Conservation (phyloP, 2,329 filamentous ascomycete genomes). For the Cladophialophora chaetospira region DNA sequence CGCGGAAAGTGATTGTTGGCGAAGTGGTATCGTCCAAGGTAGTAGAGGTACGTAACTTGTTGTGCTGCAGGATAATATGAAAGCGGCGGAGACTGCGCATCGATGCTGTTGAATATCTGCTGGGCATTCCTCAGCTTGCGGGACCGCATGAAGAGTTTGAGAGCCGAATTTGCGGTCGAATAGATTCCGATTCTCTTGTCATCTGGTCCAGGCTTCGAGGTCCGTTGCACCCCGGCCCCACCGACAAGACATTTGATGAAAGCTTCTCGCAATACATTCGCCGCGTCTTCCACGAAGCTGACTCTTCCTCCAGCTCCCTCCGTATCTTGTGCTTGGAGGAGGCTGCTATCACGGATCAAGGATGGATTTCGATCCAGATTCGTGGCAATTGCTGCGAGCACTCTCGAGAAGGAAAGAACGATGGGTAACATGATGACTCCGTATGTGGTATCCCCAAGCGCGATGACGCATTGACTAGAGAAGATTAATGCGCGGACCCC, state of each 20-base stretch:
- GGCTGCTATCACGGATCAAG: slow-evolving; percentile 58
- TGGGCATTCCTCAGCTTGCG: slow-evolving; percentile 80
- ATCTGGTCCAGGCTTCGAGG: slow-evolving; percentile 62
- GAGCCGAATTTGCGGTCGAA: slow-evolving; percentile 84
- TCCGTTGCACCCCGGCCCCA: slow-evolving; percentile 47
- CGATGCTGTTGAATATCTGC: slow-evolving; percentile 87
- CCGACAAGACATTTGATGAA: slow-evolving; percentile 84
- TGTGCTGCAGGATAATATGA: slow-evolving; percentile 81
- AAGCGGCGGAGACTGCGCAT: slow-evolving; percentile 77
- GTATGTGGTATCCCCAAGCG: slow-evolving; percentile 75
- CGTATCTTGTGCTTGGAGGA: slow-evolving; percentile 37
- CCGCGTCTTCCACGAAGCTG: slow-evolving; percentile 82
- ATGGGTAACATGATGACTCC: slow-evolving; percentile 81
- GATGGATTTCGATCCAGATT: slow-evolving; percentile 79
- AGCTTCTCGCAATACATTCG: slow-evolving; percentile 85
- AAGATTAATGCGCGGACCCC: not conserved
- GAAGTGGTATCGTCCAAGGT: slow-evolving; percentile 87
- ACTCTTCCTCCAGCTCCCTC: slow-evolving; percentile 68
- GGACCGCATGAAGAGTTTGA: slow-evolving; percentile 87
- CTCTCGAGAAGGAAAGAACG: slow-evolving; percentile 77
- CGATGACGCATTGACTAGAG: slow-evolving; percentile 74
- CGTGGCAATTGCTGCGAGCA: slow-evolving; percentile 80
- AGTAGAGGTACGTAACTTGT: slow-evolving; percentile 90
- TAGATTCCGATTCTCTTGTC: slow-evolving; percentile 89
- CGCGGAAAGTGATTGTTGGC: slow-evolving; percentile 80